Conservation (phyloP, 345 rosid species). For the Aegle marmelos region DNA sequence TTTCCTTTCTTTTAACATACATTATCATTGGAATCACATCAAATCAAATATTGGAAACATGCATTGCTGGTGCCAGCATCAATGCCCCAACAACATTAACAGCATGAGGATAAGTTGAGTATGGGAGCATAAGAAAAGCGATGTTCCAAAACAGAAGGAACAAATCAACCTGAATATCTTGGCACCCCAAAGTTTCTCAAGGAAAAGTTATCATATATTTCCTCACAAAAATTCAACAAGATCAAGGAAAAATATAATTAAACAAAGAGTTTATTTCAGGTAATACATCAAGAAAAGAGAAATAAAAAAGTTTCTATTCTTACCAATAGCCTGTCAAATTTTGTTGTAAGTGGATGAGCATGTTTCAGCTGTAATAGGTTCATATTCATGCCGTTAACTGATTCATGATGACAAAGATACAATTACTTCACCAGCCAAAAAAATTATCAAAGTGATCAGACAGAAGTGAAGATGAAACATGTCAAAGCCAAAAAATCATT, state of each 20-base stretch:
- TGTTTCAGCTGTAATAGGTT: slow-evolving; percentile 41
- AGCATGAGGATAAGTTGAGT: not conserved
- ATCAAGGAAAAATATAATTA: not conserved
- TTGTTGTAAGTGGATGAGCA: slow-evolving; percentile 45
- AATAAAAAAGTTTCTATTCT: slow-evolving; percentile 20
- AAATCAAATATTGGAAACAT: not conserved
- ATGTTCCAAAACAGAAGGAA: not conserved
- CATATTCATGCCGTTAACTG: slow-evolving; percentile 38
- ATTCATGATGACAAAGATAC: slow-evolving; percentile 9
- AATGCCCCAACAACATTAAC: not conserved
- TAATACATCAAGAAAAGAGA: not conserved
- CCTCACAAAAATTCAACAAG: not conserved
- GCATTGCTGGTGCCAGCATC: not conserved
- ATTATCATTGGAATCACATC: not conserved
- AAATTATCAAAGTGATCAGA: not conserved
- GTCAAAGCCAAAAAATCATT: slow-evolving; percentile 19
- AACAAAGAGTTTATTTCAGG: not conserved
- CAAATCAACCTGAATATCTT: not conserved
- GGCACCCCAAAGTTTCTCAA: not conserved
- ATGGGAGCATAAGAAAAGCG: not conserved
- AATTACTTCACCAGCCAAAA: slow-evolving; percentile 17
- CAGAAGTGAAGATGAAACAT: slow-evolving; percentile 7
- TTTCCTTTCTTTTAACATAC: not conserved
- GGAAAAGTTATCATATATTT: not conserved
- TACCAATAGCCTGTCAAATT: slow-evolving; percentile 81